These are phyloP conservation scores for Glycine latifolia DNA, from an alignment of 306 rosid genomes.

Conservation along the genomic window DNA sequence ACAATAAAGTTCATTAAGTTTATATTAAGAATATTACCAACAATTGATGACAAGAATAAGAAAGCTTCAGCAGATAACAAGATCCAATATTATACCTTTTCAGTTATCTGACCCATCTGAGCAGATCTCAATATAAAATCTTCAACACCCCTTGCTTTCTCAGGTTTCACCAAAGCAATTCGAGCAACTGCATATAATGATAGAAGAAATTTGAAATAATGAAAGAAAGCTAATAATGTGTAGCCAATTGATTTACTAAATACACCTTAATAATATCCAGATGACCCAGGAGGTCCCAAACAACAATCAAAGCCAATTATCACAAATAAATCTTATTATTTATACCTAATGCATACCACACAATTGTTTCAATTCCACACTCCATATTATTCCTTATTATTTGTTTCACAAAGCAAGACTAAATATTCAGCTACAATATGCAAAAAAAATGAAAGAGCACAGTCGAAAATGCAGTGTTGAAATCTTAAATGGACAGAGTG, in stretches of 20 bases:
- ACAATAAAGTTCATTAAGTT: not conserved
- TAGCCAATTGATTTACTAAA: slow-evolving; percentile 3
- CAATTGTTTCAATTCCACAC: not conserved
- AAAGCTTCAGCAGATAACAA: slow-evolving; percentile 22
- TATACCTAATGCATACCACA: not conserved
- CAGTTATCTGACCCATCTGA: slow-evolving; percentile 91
- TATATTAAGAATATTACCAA: slow-evolving; percentile 1
- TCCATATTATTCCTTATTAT: slow-evolving; percentile 1
- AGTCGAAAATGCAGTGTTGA: not conserved
- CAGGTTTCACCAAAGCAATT: slow-evolving; percentile 99
- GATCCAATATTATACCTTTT: slow-evolving; percentile 65
- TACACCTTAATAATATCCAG: not conserved
- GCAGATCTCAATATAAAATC: slow-evolving; percentile 95
- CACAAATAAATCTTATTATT: not conserved
- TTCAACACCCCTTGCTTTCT: slow-evolving; percentile 96
- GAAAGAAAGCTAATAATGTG: not conserved
- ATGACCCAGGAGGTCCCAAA: not conserved
- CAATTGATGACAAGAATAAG: slow-evolving; percentile 25
- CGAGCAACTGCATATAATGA: slow-evolving; percentile 63
- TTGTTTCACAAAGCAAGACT: not conserved
- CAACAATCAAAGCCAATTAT: not conserved
- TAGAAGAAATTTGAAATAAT: slow-evolving; percentile 21
- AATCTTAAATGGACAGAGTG: not conserved
- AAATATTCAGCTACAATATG: slow-evolving; percentile 14
- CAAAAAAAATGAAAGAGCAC: not conserved